A percentile compares a stretch with the other conserved stretches of the same genome.
Evolutionary conservation across 2,329 filamentous ascomycete genomes (phyloP).

Genomic region (Arachnomyces sp.): DNA sequence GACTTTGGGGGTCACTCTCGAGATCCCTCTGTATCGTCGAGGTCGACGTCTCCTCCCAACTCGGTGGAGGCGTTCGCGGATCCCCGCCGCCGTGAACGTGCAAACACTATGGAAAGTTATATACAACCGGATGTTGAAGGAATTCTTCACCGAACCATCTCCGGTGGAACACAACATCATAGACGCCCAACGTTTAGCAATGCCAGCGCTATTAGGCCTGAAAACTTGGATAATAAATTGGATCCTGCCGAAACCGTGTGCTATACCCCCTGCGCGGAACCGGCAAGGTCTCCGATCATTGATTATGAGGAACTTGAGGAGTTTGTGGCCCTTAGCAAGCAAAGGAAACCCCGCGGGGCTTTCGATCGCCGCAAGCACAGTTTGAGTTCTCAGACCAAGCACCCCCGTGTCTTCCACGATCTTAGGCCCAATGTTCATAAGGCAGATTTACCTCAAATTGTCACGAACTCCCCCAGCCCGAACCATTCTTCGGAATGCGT

Average conservation of each 20-base stretch:
- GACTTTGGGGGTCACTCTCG: constrained; percentile 36
- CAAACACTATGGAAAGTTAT: constrained; percentile 56
- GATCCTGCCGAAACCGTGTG: constrained; percentile 59
- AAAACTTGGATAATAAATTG: constrained; percentile 26
- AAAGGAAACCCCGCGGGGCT: constrained; percentile 36
- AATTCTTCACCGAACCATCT: constrained; percentile 61
- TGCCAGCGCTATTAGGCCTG: constrained; percentile 48
- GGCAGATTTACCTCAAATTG: constrained; percentile 29
- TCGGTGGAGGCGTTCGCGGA: constrained; percentile 97
- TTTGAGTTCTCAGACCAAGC: constrained; percentile 43
- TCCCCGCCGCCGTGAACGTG: constrained; percentile 72
- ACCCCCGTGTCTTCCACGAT: constrained; percentile 53
- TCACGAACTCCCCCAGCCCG: constrained; percentile 19
- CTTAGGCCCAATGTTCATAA: constrained; percentile 41
- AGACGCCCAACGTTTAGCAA: constrained; percentile 53
- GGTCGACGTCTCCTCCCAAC: constrained; percentile 81
- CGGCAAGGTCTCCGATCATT: constrained; percentile 70
- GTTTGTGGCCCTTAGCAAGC: constrained; percentile 60
- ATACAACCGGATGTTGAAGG: constrained; percentile 47
- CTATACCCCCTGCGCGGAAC: constrained; percentile 69
- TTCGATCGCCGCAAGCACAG: constrained; percentile 30
- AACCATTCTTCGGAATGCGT: constrained; percentile 23
- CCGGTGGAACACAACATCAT: constrained; percentile 53
- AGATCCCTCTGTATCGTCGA: constrained; percentile 46
- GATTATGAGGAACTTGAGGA: constrained; percentile 93